These are phyloP conservation scores for Fusarium musae DNA, from an alignment of 2,329 filamentous ascomycete species.

Conservation along the genomic window DNA sequence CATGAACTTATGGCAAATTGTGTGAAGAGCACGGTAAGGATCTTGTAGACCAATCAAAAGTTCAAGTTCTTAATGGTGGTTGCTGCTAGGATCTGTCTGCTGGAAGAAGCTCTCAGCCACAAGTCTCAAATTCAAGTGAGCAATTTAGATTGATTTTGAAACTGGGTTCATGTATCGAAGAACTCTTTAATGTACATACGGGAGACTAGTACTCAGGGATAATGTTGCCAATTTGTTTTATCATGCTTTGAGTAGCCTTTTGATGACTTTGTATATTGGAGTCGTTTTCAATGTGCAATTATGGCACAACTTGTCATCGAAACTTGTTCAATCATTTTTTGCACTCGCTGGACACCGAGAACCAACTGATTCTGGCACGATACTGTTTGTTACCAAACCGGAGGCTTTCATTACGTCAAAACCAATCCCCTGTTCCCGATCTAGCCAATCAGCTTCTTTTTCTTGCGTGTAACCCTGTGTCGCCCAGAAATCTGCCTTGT, in stretches of 20 bases:
- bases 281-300: no score
- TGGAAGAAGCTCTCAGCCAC: no score
- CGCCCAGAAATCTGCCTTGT: neutral
- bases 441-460: neutral
- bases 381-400: no score
- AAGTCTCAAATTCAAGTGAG: neutral
- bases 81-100: no score
- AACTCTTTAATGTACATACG: rapidly evolving
- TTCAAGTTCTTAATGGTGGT: rapidly evolving
- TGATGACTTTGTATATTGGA: rapidly evolving
- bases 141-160: neutral
- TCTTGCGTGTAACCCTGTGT: neutral
- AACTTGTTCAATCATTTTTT: rapidly evolving
- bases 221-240: neutral
- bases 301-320: rapidly evolving
- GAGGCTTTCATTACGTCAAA: no score
- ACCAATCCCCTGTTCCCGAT: neutral
- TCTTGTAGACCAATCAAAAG: neutral
- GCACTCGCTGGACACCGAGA: rapidly evolving
- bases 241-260: no score
- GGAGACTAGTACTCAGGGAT: rapidly evolving
- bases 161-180: rapidly evolving
- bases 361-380: neutral
- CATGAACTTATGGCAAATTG: neutral
- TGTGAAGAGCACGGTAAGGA: neutral